Percentiles rank a stretch among this genome's conserved stretches.
These are phyloP conservation scores for Glycine soja DNA, from an alignment of 306 rosid genomes.

Conservation along the genomic window DNA sequence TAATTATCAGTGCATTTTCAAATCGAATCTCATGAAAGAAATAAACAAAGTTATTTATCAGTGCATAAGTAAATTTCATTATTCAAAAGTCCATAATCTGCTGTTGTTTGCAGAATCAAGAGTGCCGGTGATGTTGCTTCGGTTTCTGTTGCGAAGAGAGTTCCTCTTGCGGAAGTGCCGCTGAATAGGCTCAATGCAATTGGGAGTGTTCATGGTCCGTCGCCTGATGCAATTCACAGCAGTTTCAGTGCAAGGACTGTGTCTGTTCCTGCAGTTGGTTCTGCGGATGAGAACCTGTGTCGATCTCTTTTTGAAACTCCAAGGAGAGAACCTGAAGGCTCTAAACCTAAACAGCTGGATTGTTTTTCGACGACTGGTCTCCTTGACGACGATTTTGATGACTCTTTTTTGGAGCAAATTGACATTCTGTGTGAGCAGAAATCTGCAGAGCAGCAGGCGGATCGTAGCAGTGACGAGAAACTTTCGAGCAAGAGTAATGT, in stretches of 20 bases:
- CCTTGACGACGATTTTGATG: conserved; percentile 74
- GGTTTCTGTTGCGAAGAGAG: conserved; percentile 53
- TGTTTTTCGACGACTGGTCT: conserved; percentile 49
- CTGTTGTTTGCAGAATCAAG: conserved; percentile 49
- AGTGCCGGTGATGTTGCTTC: conserved; percentile 43
- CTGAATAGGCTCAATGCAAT: conserved; percentile 44
- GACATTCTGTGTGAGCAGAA: conserved; percentile 70
- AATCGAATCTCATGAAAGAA: no score
- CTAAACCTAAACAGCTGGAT: conserved; percentile 35
- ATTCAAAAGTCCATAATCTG: not conserved
- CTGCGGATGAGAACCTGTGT: conserved; percentile 39
- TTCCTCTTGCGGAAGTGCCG: conserved; percentile 65
- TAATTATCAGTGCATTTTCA: not conserved
- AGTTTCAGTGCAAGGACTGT: conserved; percentile 3
- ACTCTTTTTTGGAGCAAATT: conserved; percentile 68
- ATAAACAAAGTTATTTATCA: no score
- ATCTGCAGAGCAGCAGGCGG: conserved; percentile 50
- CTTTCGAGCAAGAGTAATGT: conserved; percentile 34
- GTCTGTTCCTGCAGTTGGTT: conserved; percentile 28
- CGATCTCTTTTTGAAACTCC: conserved; percentile 59
- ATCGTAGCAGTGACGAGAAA: not conserved
- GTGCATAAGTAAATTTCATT: not conserved
- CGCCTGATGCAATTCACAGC: conserved; percentile 9
- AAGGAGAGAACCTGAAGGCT: conserved; percentile 48
- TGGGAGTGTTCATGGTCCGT: no score